Evolutionary conservation across 441 rosid species (phyloP).

Genomic region (Sinapis alba): DNA sequence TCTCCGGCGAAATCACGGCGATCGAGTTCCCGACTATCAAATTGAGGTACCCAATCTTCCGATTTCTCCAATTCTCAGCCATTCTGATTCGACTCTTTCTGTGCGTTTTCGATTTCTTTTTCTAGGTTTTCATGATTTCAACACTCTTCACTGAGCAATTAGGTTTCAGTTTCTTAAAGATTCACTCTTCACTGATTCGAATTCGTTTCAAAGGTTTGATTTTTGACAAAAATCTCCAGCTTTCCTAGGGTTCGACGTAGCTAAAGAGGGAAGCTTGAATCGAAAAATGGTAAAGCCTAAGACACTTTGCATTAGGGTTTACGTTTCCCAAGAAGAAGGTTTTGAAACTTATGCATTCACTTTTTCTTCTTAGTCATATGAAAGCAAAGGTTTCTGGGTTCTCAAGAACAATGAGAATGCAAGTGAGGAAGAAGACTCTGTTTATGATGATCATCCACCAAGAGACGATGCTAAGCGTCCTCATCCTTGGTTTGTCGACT

Average conservation of each 20-base stretch:
- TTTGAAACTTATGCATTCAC: conserved; percentile 11
- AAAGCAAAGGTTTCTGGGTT: conserved; percentile 65
- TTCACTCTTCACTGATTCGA: conserved; percentile 11
- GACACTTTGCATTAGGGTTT: conserved; percentile 35
- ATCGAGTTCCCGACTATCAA: conserved; percentile 38
- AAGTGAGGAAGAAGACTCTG: conserved; percentile 49
- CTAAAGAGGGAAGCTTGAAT: conserved; percentile 7
- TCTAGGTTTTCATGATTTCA: neutral
- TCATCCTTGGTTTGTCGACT: conserved; percentile 62
- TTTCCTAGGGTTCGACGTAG: too few relatives aligned
- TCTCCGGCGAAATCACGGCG: conserved; percentile 40
- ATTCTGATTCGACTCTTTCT: neutral
- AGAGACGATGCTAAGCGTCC: conserved; percentile 52
- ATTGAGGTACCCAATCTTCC: conserved; percentile 34
- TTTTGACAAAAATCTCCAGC: conserved; percentile 9
- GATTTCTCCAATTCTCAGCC: neutral
- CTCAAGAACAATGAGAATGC: conserved; percentile 49
- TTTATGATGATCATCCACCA: conserved; percentile 48
- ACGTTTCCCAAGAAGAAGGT: neutral
- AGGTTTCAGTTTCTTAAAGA: conserved; percentile 14
- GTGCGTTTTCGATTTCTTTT: neutral
- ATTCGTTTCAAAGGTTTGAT: conserved; percentile 26
- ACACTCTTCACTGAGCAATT: conserved; percentile 23
- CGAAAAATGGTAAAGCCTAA: conserved; percentile 33
- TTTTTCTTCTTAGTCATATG: conserved; percentile 49